These are phyloP conservation scores for Podospora sp. DNA, from an alignment of 495 filamentous ascomycete species.

Conservation along the genomic window DNA sequence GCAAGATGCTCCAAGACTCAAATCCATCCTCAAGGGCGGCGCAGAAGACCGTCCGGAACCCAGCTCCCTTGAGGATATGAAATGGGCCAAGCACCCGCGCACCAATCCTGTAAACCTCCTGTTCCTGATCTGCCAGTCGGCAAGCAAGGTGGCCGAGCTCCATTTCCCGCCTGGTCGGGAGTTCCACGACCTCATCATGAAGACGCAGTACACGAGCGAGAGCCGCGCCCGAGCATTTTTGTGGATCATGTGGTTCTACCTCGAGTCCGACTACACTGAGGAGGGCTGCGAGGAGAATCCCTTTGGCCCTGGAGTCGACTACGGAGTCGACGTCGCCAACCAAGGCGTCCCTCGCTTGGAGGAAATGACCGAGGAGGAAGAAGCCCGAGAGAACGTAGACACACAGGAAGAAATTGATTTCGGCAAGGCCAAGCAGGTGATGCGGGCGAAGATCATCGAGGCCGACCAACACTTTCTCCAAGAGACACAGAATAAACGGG, in stretches of 20 bases:
- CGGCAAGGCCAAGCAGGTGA: slow-evolving; percentile 79
- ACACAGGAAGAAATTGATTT: slow-evolving; percentile 82
- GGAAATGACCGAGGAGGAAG: slow-evolving; percentile 74
- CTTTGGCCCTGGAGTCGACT: slow-evolving; percentile 75
- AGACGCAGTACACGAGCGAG: slow-evolving; percentile 75
- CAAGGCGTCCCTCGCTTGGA: slow-evolving; percentile 81
- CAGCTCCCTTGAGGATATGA: slow-evolving; percentile 80
- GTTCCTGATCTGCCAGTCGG: slow-evolving; percentile 90
- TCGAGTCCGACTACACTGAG: slow-evolving; percentile 90
- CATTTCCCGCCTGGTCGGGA: slow-evolving; percentile 86
- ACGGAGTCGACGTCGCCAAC: slow-evolving; percentile 64
- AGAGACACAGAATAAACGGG: slow-evolving; percentile 53
- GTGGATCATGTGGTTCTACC: slow-evolving; percentile 99
- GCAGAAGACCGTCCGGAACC: slow-evolving; percentile 93
- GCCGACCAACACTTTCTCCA: slow-evolving; percentile 53
- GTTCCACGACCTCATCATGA: slow-evolving; percentile 97
- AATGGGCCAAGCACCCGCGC: slow-evolving; percentile 65
- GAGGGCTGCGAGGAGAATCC: slow-evolving; percentile 86
- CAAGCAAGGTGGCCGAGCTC: slow-evolving; percentile 85
- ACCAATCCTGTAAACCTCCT: slow-evolving; percentile 98
- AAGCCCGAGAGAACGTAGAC: slow-evolving; percentile 86
- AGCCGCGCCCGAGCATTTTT: slow-evolving; percentile 88
- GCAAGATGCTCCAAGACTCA: slow-evolving; percentile 92
- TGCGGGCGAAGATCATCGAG: slow-evolving; percentile 73
- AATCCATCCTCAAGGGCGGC: slow-evolving; percentile 96